Evolutionary conservation across 345 rosid species (phyloP).

Genomic region (Camelina hispida): DNA sequence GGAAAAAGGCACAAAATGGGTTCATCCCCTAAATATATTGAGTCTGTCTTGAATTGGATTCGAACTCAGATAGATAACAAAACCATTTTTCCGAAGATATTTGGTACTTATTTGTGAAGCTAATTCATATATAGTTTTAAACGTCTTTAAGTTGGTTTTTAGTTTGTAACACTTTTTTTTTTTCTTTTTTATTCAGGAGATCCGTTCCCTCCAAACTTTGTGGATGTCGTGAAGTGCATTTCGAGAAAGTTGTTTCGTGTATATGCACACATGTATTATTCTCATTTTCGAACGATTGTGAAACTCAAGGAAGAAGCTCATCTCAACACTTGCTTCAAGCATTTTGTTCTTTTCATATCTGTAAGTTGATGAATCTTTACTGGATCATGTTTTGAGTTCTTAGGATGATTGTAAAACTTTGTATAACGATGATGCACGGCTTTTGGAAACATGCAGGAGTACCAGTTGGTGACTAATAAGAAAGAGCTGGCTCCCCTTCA

Average conservation of each 20-base stretch:
- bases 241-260: constrained; percentile 79
- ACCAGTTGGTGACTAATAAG: constrained; percentile 17
- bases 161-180: background rate
- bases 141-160: background rate
- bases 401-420: background rate
- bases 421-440: background rate
- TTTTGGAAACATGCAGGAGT: constrained; percentile 30
- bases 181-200: constrained; percentile 47
- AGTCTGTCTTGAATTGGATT: constrained; percentile 88
- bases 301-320: constrained; percentile 86
- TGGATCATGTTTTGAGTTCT: background rate
- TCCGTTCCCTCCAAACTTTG: constrained; percentile 85
- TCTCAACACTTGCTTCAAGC: constrained; percentile 94
- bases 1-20: constrained; percentile 51
- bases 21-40: constrained; percentile 91
- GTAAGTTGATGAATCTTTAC: constrained; percentile 55
- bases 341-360: constrained; percentile 73
- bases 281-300: constrained; percentile 82
- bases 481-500: constrained; percentile 8
- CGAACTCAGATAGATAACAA: constrained; percentile 79
- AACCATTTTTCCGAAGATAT: constrained; percentile 79
- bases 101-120: constrained; percentile 52
- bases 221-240: constrained; percentile 81
- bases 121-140: background rate
- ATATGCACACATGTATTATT: constrained; percentile 87